Base-by-base conservation (phyloP, 176 grass and related monocot genomes). In the Hordeum vulgare region DNA sequence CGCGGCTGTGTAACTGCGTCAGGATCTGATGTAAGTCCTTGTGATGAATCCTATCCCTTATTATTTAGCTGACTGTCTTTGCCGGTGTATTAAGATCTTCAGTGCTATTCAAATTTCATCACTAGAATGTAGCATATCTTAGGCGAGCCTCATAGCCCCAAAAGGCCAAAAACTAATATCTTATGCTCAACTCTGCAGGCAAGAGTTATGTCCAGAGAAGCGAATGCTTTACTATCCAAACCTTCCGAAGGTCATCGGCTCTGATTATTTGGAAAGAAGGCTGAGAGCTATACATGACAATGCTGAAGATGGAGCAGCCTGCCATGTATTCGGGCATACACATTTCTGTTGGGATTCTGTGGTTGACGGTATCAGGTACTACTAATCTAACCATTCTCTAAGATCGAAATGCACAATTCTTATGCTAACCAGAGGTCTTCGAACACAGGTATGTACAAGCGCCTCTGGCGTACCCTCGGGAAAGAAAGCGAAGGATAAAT, bases 181-280 rank as follows among this genome's bases (percentile, higher is more conserved):
- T 79, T 45, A 0, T 75, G 12, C 77, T 62, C 61, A 21, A 82
- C 51, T 69, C 6, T 89, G 76, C 67, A 98, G 96, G 87, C 96
- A 98, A 85, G 96, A 98, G 29, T 81, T 98, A 78, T 98, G 93
- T 85, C 96, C 96, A 21, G 96, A 98, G 89, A 98, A 98, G 83
- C 92, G 96, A 45, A 98, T 98, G 96, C 81, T 98, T 87, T 98
- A 93, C 40, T 98, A 98, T 61, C 96, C 96, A 25, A 91, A 93
- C 45, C 91, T 98, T 81, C 96, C 96, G 3, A 95, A 98, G 86
- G 85, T 98, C 39, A 91, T 95, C 3, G 96, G 96, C 45, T 98
- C 96, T 45, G 87, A 95, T 84, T 93, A 90, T 74, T 45, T 98
- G 67, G 93, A 98, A 73, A 87, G 12, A 71, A 93, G 96, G 74